Conservation (phyloP, 208 protist genomes). For the Perkinsela sp. region DNA sequence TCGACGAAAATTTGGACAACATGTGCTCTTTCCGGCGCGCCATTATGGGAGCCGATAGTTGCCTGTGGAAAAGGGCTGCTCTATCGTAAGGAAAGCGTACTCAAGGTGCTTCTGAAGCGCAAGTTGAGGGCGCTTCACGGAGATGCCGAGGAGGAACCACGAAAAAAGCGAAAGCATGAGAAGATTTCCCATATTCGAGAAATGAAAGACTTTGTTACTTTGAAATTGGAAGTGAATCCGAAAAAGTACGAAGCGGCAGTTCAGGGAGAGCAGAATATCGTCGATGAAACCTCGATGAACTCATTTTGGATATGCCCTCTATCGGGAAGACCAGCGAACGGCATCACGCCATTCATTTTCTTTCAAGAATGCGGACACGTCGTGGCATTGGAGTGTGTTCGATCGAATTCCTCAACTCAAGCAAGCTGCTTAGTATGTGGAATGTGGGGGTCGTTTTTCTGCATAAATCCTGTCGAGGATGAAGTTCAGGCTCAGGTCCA, state of each 20-base stretch:
- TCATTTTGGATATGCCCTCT: not conserved
- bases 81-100: not conserved
- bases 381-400: not conserved
- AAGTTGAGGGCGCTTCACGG: not conserved
- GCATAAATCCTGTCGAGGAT: not conserved
- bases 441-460: not conserved
- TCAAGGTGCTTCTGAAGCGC: not conserved
- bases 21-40: not conserved
- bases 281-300: not conserved
- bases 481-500: too few relatives aligned
- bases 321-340: not conserved
- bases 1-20: not conserved
- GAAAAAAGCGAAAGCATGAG: not conserved
- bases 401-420: not conserved
- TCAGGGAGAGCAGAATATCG: not conserved
- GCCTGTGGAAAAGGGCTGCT: not conserved
- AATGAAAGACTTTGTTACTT: not conserved
- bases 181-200: not conserved
- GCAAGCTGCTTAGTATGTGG: not conserved
- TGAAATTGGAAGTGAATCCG: not conserved
- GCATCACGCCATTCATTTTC: not conserved
- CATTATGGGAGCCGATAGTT: not conserved
- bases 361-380: not conserved
- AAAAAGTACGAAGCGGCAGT: not conserved
- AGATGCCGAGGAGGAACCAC: not conserved